Conservation (phyloP, 2,329 filamentous ascomycete species). For the Falciphora oryzae region DNA sequence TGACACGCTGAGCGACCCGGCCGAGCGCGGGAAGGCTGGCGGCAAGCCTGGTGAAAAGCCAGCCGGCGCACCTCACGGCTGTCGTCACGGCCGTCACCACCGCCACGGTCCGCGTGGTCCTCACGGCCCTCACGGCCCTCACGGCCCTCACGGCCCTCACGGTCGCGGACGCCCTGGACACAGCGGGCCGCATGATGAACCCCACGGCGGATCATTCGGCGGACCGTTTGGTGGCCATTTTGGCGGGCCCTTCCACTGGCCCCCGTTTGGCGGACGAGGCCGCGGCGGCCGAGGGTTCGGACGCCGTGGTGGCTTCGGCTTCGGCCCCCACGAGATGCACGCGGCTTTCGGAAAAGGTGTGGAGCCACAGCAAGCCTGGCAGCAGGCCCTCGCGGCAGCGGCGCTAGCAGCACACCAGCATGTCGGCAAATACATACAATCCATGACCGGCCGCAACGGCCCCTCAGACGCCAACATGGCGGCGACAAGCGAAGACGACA, state of each 20-base stretch:
- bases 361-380: background rate
- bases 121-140: constrained; percentile 8
- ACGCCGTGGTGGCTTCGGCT: constrained; percentile 14
- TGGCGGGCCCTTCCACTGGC: background rate
- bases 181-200: no score
- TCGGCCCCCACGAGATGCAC: background rate
- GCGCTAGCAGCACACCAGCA: constrained; percentile 32
- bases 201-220: background rate
- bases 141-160: no score
- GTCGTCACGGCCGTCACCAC: constrained; percentile 16
- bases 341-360: no score
- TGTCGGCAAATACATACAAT: constrained; percentile 33
- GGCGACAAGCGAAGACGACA: background rate
- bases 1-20: constrained; percentile 26
- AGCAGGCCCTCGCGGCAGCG: constrained; percentile 14
- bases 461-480: no score
- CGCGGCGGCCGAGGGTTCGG: constrained; percentile 16
- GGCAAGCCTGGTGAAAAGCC: constrained; percentile 18
- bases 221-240: constrained; percentile 13
- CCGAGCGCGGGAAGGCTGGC: constrained; percentile 19
- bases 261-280: constrained; percentile 15
- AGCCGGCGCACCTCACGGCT: constrained; percentile 17
- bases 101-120: constrained; percentile 19
- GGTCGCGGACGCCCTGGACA: no score
- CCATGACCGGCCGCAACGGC: constrained; percentile 12